These are phyloP conservation scores for Ascosphaera aggregata DNA, from an alignment of 2,329 filamentous ascomycete species.

Conservation along the genomic window DNA sequence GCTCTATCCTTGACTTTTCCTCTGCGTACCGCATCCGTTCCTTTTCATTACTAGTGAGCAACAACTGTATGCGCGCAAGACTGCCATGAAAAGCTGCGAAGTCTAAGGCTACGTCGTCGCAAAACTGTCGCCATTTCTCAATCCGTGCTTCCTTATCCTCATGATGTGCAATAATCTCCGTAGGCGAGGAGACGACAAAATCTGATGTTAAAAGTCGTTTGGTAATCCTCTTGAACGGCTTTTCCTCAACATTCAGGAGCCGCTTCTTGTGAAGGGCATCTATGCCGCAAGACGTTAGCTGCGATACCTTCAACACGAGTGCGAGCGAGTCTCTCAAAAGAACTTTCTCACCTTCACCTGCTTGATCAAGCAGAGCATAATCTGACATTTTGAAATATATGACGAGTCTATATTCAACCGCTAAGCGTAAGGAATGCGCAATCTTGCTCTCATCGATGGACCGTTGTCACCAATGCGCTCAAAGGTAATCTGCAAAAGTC, in stretches of 20 bases:
- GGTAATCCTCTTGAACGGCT: conserved; percentile 71
- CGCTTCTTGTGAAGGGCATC: conserved; percentile 71
- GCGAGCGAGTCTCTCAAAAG: conserved; percentile 1
- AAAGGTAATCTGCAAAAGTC: no score
- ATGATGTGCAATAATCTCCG: conserved; percentile 16
- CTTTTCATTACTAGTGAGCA: conserved; percentile 56
- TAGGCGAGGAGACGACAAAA: conserved; percentile 28
- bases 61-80: conserved; percentile 70
- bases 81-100: conserved; percentile 73
- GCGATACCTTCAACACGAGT: background rate
- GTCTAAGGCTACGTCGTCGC: conserved; percentile 66
- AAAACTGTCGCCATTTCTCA: conserved; percentile 42
- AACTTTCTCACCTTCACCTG: conserved; percentile 26
- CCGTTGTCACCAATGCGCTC: no score
- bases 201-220: conserved; percentile 52
- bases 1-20: conserved; percentile 57
- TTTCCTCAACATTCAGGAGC: conserved; percentile 75
- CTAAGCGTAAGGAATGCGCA: no score
- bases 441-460: no score
- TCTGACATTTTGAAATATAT: conserved; percentile 28
- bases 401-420: no score
- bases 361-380: conserved; percentile 48
- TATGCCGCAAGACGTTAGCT: conserved; percentile 10
- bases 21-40: conserved; percentile 66
- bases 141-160: conserved; percentile 27